Evolutionary conservation across 768 basidiomycete species (phyloP), one percentile per base, ranked within the genome.

Genomic region (Coprinopsis strossmayeri): DNA sequence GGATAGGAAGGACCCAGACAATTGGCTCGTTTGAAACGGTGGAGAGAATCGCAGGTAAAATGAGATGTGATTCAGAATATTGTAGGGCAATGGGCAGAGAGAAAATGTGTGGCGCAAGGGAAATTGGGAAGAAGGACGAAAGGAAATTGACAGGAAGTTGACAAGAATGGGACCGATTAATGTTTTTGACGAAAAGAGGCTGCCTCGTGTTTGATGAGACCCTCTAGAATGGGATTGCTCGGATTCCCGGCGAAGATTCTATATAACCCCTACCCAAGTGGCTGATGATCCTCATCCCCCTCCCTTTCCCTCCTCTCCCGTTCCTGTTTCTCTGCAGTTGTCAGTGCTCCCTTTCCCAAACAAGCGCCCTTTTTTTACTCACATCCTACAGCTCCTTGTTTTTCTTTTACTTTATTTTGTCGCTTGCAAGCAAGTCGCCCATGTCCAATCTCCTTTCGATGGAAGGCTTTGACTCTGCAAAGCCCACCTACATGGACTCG

Each of bases 261-360:
- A 55, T 51, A 57, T 48, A 57, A 51, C 54, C 45, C 48, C 46
- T 37, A 53, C 44, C 46, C 40, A 46, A 45, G 35, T 28, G 34
- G 45, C 46, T 53, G 51, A 49, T 59, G 57, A 55, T 57, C 61
- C 53, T 56, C 54, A 53, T 56, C 60, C 58, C 59, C 59, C 55
- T 58, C 59, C 55, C 52, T 56, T 38, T 38, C 57, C 55, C 55
- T 56, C 59, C 56, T 54, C 59, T 55, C 56, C 53, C 58, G 57
- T 64, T 60, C 63, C 60, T 68, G 67, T 68, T 68, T 71, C 65
- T 59, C 57, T 70, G 56, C 67, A 64, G 65, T 64, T 40, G 51
- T 23, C 62, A 50, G 53, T 48, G 30, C 7, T 52, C 48, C 40
- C 56, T 52, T 40, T 58, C 62, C 57, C 60, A 63, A 57, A 57